Evolutionary conservation across 2,329 filamentous ascomycete genomes (phyloP).

Genomic region (Ceratocystis alfenasii): DNA sequence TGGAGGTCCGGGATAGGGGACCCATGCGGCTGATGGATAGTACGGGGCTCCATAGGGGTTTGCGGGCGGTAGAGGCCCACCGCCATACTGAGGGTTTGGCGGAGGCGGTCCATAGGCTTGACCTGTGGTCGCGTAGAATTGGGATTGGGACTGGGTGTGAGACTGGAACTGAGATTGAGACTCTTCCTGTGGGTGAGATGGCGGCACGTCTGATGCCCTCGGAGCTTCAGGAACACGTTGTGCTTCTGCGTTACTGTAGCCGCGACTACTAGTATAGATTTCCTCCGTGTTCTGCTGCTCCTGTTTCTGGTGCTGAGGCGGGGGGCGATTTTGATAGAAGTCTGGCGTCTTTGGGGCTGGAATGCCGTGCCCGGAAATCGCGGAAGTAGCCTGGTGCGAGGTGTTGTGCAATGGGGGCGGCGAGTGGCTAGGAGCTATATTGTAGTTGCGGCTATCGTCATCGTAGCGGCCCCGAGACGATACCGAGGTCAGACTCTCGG

Average conservation of each 20-base stretch:
- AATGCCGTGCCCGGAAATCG: neutral
- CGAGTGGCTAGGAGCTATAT: neutral
- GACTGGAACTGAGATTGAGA: neutral
- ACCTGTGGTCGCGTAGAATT: neutral
- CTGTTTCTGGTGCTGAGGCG: neutral
- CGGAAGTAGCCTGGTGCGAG: neutral
- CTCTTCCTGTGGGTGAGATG: neutral
- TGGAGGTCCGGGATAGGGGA: neutral
- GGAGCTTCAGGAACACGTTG: neutral
- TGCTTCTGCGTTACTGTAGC: neutral
- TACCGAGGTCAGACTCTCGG: neutral
- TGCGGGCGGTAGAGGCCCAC: neutral
- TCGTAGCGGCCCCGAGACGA: neutral
- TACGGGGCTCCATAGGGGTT: neutral
- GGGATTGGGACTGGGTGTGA: neutral
- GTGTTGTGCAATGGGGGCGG: neutral
- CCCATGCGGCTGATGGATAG: neutral
- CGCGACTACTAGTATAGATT: neutral
- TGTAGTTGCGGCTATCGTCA: neutral
- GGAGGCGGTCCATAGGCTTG: slow-evolving; percentile 4
- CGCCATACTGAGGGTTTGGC: neutral
- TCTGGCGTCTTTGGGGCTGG: slow-evolving; percentile 5
- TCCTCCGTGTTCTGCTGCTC: neutral
- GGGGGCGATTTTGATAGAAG: neutral
- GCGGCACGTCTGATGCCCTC: neutral